Conservation (phyloP, 1,139 yeast species). For the Kodamaea derodonti region DNA sequence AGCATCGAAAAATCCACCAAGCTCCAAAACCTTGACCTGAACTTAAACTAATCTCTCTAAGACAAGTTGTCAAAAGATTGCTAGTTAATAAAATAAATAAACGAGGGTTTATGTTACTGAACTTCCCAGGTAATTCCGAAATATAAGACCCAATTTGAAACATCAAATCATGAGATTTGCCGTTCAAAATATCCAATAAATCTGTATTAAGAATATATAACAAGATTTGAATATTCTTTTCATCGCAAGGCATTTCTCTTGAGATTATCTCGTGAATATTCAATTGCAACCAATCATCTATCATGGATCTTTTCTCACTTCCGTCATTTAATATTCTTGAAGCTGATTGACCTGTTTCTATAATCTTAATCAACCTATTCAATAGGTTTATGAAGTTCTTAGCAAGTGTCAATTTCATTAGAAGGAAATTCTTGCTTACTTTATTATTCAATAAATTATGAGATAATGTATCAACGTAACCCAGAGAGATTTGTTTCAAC, state of each 20-base stretch:
- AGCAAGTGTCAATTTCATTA: slow-evolving; percentile 53
- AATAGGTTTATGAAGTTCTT: slow-evolving; percentile 54
- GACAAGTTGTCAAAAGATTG: slow-evolving; percentile 58
- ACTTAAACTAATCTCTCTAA: slow-evolving; percentile 56
- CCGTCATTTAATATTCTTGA: slow-evolving; percentile 46
- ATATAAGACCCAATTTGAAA: slow-evolving; percentile 23
- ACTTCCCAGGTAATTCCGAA: slow-evolving; percentile 43
- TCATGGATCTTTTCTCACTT: slow-evolving; percentile 50
- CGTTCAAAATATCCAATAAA: slow-evolving; percentile 34
- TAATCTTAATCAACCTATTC: slow-evolving; percentile 53
- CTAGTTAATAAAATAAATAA: slow-evolving; percentile 53
- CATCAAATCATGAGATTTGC: slow-evolving; percentile 8
- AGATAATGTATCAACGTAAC: slow-evolving; percentile 39
- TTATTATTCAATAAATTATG: slow-evolving; percentile 30
- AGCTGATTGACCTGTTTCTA: slow-evolving; percentile 58
- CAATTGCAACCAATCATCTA: slow-evolving; percentile 56
- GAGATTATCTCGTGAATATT: slow-evolving; percentile 48
- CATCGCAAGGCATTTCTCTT: slow-evolving; percentile 55
- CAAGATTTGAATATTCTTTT: slow-evolving; percentile 27
- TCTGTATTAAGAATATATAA: slow-evolving; percentile 40
- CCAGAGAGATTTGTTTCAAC: slow-evolving; percentile 41
- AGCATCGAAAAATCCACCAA: slow-evolving; percentile 77
- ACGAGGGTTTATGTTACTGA: slow-evolving; percentile 50
- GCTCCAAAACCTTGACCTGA: slow-evolving; percentile 66
- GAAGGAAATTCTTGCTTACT: slow-evolving; percentile 49